Conservation (phyloP, 495 filamentous ascomycete species). For the Daldinia loculata region DNA sequence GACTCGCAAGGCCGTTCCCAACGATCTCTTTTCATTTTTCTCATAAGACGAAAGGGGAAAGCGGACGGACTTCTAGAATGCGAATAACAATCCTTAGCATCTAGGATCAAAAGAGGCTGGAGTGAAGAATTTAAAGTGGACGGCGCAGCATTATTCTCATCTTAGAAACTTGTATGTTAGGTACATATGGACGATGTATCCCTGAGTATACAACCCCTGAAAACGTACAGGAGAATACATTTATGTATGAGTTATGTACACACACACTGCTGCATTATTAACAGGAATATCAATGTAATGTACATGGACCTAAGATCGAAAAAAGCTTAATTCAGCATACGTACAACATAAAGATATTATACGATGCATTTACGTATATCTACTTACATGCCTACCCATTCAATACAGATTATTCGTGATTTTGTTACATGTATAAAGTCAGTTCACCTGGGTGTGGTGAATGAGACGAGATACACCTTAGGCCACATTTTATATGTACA, state of each 20-base stretch:
- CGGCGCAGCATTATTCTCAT: conserved; percentile 24
- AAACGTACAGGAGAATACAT: not conserved
- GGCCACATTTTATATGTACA: no score
- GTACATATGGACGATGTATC: not conserved
- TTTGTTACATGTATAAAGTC: no score
- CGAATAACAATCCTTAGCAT: conserved; percentile 13
- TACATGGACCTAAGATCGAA: no score
- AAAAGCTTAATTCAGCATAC: no score
- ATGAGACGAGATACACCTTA: no score
- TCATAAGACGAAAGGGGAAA: not conserved
- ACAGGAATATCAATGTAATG: no score
- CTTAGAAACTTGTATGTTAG: not conserved
- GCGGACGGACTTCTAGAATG: conserved; percentile 25
- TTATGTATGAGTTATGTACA: not conserved
- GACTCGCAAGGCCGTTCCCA: conserved; percentile 6
- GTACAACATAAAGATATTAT: no score
- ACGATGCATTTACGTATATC: no score
- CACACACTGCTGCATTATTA: no score
- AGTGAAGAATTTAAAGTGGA: conserved; percentile 22
- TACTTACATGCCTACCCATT: no score
- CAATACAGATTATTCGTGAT: no score
- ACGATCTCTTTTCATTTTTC: not conserved
- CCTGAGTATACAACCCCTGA: not conserved
- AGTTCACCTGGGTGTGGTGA: no score
- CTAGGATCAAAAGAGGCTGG: not conserved